These are phyloP conservation scores for Aegilops umbellulata DNA, from an alignment of 176 grass and related monocot species.

Conservation along the genomic window DNA sequence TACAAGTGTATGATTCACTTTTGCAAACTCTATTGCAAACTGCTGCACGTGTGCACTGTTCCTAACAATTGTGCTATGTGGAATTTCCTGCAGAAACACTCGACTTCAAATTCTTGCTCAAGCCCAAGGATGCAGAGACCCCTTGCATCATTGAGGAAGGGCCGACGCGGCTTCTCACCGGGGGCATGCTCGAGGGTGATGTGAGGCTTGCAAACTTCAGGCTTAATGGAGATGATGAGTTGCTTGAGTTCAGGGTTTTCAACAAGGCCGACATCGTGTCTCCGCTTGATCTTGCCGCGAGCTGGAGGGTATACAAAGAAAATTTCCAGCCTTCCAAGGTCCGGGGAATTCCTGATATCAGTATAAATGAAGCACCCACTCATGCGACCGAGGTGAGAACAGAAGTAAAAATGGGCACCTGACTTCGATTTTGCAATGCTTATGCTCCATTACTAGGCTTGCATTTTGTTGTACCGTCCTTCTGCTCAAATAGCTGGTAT, in stretches of 20 bases:
- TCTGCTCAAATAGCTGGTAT: slow-evolving; percentile 7
- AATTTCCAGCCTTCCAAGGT: slow-evolving; percentile 87
- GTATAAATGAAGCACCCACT: slow-evolving; percentile 70
- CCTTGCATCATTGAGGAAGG: slow-evolving; percentile 88
- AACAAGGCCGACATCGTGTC: slow-evolving; percentile 91
- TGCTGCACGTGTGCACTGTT: not conserved
- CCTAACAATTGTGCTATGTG: not conserved
- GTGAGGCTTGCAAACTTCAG: slow-evolving; percentile 73
- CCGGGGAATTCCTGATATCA: slow-evolving; percentile 87
- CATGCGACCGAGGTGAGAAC: slow-evolving; percentile 52
- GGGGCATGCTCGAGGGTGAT: slow-evolving; percentile 85
- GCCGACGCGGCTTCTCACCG: slow-evolving; percentile 57
- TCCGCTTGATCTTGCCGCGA: slow-evolving; percentile 87
- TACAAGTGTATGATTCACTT: not conserved
- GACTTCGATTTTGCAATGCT: not conserved
- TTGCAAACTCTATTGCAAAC: not conserved
- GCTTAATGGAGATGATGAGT: slow-evolving; percentile 61
- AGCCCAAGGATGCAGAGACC: slow-evolving; percentile 60
- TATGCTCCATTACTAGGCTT: not conserved
- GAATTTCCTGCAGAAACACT: slow-evolving; percentile 62
- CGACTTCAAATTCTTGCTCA: slow-evolving; percentile 94
- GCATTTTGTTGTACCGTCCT: not conserved
- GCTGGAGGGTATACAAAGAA: slow-evolving; percentile 95
- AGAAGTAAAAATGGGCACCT: not conserved
- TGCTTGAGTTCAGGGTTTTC: slow-evolving; percentile 79